Evolutionary conservation across 768 basidiomycete genomes (phyloP).

Genomic region (Pilatotrama ljubarskyi): DNA sequence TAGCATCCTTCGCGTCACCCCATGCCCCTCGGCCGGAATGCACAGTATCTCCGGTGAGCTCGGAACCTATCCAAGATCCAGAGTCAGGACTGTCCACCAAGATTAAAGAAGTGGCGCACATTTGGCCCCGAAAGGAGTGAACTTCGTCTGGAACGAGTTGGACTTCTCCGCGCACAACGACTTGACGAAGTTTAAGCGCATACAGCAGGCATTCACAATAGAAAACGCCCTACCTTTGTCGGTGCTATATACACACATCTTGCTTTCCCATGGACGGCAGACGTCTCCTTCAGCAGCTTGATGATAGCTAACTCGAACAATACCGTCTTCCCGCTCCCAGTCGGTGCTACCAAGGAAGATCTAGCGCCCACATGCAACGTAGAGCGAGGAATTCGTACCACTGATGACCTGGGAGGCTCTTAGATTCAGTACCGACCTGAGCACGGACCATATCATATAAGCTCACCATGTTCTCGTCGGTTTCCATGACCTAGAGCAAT

Average conservation of each 20-base stretch:
- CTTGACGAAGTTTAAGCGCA: slow-evolving; percentile 38
- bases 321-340: slow-evolving; percentile 95
- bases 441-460: background rate
- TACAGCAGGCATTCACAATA: background rate
- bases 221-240: slow-evolving; percentile 61
- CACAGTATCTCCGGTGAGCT: slow-evolving; percentile 91
- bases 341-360: slow-evolving; percentile 64
- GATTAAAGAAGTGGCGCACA: slow-evolving; percentile 45
- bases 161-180: slow-evolving; percentile 85
- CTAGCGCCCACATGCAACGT: background rate
- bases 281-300: slow-evolving; percentile 55
- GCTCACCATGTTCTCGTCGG: slow-evolving; percentile 66
- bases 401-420: slow-evolving; percentile 61
- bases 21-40: slow-evolving; percentile 62
- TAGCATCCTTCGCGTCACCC: slow-evolving; percentile 72
- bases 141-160: slow-evolving; percentile 83
- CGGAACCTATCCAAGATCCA: slow-evolving; percentile 56
- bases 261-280: slow-evolving; percentile 33
- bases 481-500: slow-evolving; percentile 50
- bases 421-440: background rate
- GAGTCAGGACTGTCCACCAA: background rate
- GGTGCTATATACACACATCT: slow-evolving; percentile 94
- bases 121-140: slow-evolving; percentile 70
- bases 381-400: slow-evolving; percentile 41
- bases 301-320: slow-evolving; percentile 92